Evolutionary conservation across 768 basidiomycete species (phyloP), one percentile per base, ranked within the genome.

Genomic region (Tulasnella sp.): DNA sequence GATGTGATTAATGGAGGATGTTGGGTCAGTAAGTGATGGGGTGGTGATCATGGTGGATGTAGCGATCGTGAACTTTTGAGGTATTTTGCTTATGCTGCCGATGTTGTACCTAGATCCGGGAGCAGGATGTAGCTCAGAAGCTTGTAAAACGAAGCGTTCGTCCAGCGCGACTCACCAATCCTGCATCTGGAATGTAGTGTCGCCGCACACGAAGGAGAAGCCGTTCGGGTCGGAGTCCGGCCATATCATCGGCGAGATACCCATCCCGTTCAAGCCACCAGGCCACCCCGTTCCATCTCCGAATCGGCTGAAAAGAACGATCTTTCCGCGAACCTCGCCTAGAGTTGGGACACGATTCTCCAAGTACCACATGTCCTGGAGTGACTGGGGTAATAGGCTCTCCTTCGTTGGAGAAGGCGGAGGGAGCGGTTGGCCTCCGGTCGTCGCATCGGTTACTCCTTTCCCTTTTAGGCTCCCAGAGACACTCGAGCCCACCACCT

Each of bases 201-300:
- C 76, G 63, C 82, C 81, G 65, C 80, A 76, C 51, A 65, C 59
- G 90, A 91, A 92, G 45, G 78, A 73, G 67, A 96, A 97, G 0
- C 83, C 87, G 1, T 75, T 70, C 65, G 78, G 81, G 31, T 70
- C 72, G 64, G 81, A 88, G 70, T 96, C 84, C 0, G 90, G 91
- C 92, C 92, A 97, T 1, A 71, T 74, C 1, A 78, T 79, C 4
- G 92, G 91, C 65, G 91, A 87, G n/a, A 97, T 86, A 1, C 92
- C 92, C 62, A 92, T 72, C 2, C 83, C 86, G 52, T 85, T 80
- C 8, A 78, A 63, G 2, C 79, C 83, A 21, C 75, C 74, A 63
- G 83, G 78, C 90, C 89, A 92, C 0, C 77, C 83, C 8, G 71
- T 71, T 2, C 81, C 79, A 63, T 83, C 75, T 0, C 87, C 87